Percentiles rank a stretch among this genome's conserved stretches.
These are phyloP conservation scores for Collybia sp. DNA, from an alignment of 768 basidiomycete genomes.

Conservation along the genomic window DNA sequence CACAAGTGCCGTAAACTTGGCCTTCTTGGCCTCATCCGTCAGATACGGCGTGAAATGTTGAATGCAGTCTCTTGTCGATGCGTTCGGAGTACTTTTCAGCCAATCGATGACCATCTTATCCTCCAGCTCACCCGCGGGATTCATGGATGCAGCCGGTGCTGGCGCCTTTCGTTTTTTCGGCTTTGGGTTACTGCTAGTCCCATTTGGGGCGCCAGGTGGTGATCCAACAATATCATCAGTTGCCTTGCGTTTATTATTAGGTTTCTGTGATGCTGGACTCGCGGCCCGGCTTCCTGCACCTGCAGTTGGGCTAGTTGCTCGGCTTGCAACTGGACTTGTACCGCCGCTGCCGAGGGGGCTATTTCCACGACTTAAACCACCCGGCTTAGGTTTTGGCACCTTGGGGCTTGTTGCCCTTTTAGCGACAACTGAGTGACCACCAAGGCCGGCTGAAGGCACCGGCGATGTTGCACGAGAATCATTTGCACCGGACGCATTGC, in stretches of 20 bases:
- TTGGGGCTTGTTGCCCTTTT: conserved; percentile 85
- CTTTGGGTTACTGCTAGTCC: conserved; percentile 19
- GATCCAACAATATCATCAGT: conserved; percentile 28
- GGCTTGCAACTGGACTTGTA: conserved; percentile 42
- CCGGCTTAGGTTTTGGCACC: conserved; percentile 50
- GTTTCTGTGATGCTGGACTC: conserved; percentile 24
- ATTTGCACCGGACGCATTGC: conserved; percentile 18
- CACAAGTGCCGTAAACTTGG: conserved; percentile 72
- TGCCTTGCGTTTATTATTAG: conserved; percentile 40
- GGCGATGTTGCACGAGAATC: conserved; percentile 62
- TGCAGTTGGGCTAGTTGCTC: conserved; percentile 40
- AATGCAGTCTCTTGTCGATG: conserved; percentile 77
- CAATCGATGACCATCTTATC: conserved; percentile 73
- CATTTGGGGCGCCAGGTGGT: conserved; percentile 10
- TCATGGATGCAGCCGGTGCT: conserved; percentile 21
- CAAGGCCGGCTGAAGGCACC: conserved; percentile 45
- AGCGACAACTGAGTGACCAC: conserved; percentile 77
- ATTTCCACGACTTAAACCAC: conserved; percentile 44
- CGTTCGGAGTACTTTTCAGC: conserved; percentile 63
- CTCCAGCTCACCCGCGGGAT: conserved; percentile 41
- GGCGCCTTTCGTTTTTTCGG: conserved; percentile 59
- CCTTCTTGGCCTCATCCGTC: conserved; percentile 64
- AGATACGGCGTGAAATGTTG: conserved; percentile 75
- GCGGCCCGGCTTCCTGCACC: conserved; percentile 21
- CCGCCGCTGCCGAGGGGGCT: conserved; percentile 61